A percentile compares a stretch with the other conserved stretches of the same genome.
Evolutionary conservation across 2,329 filamentous ascomycete genomes (phyloP).

Genomic region (Trichocomaceae sp.): DNA sequence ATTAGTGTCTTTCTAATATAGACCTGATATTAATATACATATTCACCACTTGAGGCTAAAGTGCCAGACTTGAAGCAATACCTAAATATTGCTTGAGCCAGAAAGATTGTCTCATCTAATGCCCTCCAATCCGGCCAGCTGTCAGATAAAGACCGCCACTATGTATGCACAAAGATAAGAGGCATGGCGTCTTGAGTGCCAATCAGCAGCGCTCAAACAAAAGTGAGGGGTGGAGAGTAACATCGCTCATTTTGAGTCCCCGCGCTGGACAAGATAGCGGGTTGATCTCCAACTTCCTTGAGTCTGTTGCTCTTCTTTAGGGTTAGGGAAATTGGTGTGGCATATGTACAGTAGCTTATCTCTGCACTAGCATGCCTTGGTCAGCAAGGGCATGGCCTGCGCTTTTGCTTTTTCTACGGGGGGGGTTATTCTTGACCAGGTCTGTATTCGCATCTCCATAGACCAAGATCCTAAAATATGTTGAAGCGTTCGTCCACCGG

Average conservation of each 20-base stretch:
- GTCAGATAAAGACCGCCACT: background rate
- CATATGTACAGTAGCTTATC: background rate
- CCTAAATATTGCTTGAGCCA: no score
- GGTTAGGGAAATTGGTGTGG: no score
- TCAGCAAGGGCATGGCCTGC: background rate
- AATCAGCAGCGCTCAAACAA: background rate
- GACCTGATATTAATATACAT: no score
- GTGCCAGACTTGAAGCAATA: no score
- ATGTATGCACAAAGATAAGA: background rate
- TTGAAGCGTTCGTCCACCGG: conserved; percentile 34
- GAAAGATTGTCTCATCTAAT: background rate
- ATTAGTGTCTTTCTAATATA: no score
- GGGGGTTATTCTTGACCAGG: background rate
- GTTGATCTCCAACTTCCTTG: background rate
- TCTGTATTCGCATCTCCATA: background rate
- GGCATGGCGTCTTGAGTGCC: background rate
- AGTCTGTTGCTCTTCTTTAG: background rate
- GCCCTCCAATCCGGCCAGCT: background rate
- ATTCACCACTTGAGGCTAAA: no score
- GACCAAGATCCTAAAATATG: conserved; percentile 21
- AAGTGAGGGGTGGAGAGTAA: conserved; percentile 4
- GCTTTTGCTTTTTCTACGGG: background rate
- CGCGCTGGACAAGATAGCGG: background rate
- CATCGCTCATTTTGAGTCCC: conserved; percentile 10
- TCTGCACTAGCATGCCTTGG: background rate